phyloP scores from a whole-genome alignment of 441 rosid genomes.

The Gossypium gossypioides region DNA sequence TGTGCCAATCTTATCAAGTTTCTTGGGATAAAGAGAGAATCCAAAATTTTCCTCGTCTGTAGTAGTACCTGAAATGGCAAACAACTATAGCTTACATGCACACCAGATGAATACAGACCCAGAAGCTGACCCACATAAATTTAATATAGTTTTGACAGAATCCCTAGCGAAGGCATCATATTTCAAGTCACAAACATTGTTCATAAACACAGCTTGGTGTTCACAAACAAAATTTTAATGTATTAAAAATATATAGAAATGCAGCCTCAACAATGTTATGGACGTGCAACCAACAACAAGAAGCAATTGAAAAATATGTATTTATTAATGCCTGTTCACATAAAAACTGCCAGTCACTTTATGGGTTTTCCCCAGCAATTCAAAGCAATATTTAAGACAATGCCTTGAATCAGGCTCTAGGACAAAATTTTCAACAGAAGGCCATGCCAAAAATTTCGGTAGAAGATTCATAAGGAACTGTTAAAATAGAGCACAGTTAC shows the following conservation, averaged over 20 bases:
- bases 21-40: slow-evolving; percentile 45
- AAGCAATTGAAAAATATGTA: not conserved
- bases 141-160: not conserved
- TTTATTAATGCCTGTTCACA: not conserved
- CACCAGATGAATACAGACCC: slow-evolving; percentile 3
- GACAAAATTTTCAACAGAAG: not conserved
- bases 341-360: not conserved
- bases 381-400: not conserved
- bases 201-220: not conserved
- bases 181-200: not conserved
- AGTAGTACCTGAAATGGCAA: slow-evolving; percentile 24
- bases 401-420: not conserved
- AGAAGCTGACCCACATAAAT: not conserved
- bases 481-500: not conserved
- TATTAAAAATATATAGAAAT: not conserved
- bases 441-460: not conserved
- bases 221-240: not conserved
- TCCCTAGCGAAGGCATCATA: slow-evolving; percentile 1
- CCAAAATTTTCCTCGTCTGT: slow-evolving; percentile 42
- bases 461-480: not conserved
- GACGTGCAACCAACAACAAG: not conserved
- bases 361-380: not conserved
- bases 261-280: not conserved
- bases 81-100: slow-evolving; percentile 12
- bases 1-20: slow-evolving; percentile 33